Evolutionary conservation across 192 early-diverging fungal genomes (phyloP).

Genomic region (Linnemannia elongata): DNA sequence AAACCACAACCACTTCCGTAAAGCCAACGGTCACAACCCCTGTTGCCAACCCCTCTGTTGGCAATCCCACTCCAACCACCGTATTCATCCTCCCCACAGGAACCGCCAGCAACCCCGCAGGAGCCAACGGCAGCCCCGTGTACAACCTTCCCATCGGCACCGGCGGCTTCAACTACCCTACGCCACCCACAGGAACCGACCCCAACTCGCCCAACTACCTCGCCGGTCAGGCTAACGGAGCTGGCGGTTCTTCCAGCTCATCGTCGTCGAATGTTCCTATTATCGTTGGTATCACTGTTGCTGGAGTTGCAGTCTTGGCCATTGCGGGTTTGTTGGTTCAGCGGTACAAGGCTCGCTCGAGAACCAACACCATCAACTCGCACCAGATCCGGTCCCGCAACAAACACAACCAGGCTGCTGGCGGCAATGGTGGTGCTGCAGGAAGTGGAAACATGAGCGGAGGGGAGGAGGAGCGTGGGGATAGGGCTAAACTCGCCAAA

Average conservation of each 20-base stretch:
- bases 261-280: slow-evolving; percentile 20
- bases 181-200: slow-evolving; percentile 8
- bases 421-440: background rate
- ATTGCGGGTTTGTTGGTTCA: slow-evolving; percentile 40
- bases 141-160: slow-evolving; percentile 39
- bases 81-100: background rate
- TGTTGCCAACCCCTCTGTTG: background rate
- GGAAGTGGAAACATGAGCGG: slow-evolving; percentile 1
- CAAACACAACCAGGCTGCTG: slow-evolving; percentile 16
- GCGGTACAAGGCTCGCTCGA: slow-evolving; percentile 21
- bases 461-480: slow-evolving; percentile 29
- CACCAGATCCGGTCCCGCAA: slow-evolving; percentile 35
- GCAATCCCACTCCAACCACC: background rate
- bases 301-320: slow-evolving; percentile 35
- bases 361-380: slow-evolving; percentile 42
- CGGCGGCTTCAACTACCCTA: slow-evolving; percentile 16
- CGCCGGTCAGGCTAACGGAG: background rate
- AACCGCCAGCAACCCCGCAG: background rate
- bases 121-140: background rate
- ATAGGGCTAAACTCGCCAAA: slow-evolving; percentile 45
- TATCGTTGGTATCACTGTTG: slow-evolving; percentile 44
- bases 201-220: slow-evolving; percentile 43
- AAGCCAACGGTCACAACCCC: background rate
- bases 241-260: background rate
- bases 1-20: background rate